Percentiles rank a stretch among this genome's conserved stretches.
Evolutionary conservation across 305 asterid species (phyloP).

Genomic region (Fraxinus sp.): DNA sequence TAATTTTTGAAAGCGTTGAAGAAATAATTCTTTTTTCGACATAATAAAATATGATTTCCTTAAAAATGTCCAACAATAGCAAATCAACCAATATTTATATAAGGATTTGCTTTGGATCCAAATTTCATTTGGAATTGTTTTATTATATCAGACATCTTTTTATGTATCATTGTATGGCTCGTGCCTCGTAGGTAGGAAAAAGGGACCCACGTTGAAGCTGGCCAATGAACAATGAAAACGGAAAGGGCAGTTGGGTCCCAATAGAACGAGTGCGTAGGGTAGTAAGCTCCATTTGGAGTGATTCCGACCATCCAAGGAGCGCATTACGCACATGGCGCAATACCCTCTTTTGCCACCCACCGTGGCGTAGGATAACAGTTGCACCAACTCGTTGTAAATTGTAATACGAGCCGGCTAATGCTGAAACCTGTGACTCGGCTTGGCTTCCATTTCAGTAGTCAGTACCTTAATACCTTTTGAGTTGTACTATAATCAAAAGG

Average conservation of each 20-base stretch:
- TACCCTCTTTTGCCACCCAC: conserved; percentile 30
- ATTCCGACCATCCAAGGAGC: conserved; percentile 40
- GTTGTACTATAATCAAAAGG: background rate
- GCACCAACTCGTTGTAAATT: conserved; percentile 2
- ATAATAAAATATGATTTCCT: too few relatives aligned
- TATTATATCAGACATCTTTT: background rate
- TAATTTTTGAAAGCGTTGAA: background rate
- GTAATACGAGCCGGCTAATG: conserved; percentile 5
- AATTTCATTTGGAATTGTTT: background rate
- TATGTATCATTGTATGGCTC: background rate
- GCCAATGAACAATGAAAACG: background rate
- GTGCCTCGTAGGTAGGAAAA: background rate
- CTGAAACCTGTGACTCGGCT: conserved; percentile 3
- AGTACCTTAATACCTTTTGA: background rate
- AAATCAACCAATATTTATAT: background rate
- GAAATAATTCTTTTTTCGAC: background rate
- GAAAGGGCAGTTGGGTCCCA: background rate
- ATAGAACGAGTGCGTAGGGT: conserved; percentile 26
- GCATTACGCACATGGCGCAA: conserved; percentile 46
- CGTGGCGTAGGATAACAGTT: conserved; percentile 28
- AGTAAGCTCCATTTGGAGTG: conserved; percentile 13
- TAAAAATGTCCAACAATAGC: background rate
- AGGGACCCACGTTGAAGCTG: conserved; percentile 15
- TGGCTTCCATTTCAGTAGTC: background rate
- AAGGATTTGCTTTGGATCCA: background rate